These are phyloP conservation scores for Hypoxylon sp. DNA, from an alignment of 2,329 filamentous ascomycete species.

Conservation along the genomic window DNA sequence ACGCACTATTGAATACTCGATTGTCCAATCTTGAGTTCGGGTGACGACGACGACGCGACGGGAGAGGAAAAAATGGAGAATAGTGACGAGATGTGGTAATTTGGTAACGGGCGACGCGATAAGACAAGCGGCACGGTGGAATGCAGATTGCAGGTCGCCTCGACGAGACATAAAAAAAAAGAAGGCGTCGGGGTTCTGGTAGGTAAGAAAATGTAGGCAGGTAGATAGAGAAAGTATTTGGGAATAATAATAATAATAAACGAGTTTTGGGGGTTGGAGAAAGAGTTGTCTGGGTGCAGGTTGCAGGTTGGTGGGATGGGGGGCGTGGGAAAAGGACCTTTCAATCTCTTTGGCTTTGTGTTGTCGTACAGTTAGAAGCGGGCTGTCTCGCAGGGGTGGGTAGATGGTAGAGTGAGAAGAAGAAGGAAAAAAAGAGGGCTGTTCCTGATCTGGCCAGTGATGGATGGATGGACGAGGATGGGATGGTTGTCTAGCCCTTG, in stretches of 20 bases:
- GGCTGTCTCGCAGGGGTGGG: constrained; percentile 29
- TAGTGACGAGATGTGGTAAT: constrained; percentile 45
- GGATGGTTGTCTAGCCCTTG: constrained; percentile 42
- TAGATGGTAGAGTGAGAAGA: constrained; percentile 19
- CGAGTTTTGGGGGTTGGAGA: constrained; percentile 45
- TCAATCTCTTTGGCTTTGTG: constrained; percentile 42
- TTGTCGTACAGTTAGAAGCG: constrained; percentile 30
- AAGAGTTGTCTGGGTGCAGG: constrained; percentile 37
- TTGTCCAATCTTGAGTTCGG: constrained; percentile 42
- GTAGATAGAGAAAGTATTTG: constrained; percentile 36
- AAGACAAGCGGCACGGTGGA: constrained; percentile 49
- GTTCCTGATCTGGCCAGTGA: constrained; percentile 46
- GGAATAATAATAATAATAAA: constrained; percentile 35
- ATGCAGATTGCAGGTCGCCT: constrained; percentile 45
- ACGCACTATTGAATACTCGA: constrained; percentile 33
- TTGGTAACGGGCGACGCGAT: constrained; percentile 47
- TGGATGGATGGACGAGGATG: constrained; percentile 31
- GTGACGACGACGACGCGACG: constrained; percentile 50
- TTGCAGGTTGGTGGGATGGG: constrained; percentile 35
- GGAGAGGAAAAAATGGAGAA: constrained; percentile 52
- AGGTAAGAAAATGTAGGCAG: constrained; percentile 24
- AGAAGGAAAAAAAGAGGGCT: constrained; percentile 36
- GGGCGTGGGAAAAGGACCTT: constrained; percentile 38
- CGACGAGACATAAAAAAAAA: constrained; percentile 36
- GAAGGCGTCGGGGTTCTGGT: constrained; percentile 31